Base-by-base conservation (phyloP, 768 basidiomycete species). In the Russula abietina region DNA sequence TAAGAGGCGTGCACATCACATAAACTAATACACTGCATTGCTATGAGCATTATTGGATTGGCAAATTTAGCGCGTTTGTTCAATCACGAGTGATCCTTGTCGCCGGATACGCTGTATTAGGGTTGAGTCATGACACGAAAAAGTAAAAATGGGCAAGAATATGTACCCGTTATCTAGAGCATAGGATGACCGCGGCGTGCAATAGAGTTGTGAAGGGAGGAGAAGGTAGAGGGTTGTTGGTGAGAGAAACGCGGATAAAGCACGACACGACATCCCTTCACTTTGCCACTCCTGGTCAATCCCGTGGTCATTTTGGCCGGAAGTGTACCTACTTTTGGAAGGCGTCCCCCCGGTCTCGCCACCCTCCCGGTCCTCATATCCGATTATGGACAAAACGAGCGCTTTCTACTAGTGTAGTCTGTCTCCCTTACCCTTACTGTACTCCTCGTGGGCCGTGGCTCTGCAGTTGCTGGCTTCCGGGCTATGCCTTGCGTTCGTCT, bases 1-100 rank as follows among this genome's bases (percentile, higher is more conserved):
- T 24, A 59, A 59, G 59, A 43, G 43, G 39, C 41, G 51, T 59
- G 59, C 22, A 59, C 51, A 51, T 59, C 59, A 59, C 59, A 59
- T 53, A 53, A 33, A 59, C 38, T 51, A 41, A 33, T 30, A 59
- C 59, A 59, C 51, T 26, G 51, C 51, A 59, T 59, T 43, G 16
- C 30, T 33, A 30, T 53, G 38, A 43, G 45, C 59, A 59, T n/a
- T n/a, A n/a, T n/a, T n/a, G n/a, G n/a, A n/a, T 30, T 43, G 24
- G 54, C 16, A 8, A 17, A 10, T 19, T 55, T 2, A 26, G 24
- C 26, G 55, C 55, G n/a, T 22, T 22, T 22, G 22, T 16, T 38
- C 52, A 24, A 24, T 24, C 17, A 14, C 43, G n/a, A 45, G 26
- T 30, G 17, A 39, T 55, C 9, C 36, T 39, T 39, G 54, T 4